Conservation (phyloP, 345 rosid species). For the Heritiera littoralis region DNA sequence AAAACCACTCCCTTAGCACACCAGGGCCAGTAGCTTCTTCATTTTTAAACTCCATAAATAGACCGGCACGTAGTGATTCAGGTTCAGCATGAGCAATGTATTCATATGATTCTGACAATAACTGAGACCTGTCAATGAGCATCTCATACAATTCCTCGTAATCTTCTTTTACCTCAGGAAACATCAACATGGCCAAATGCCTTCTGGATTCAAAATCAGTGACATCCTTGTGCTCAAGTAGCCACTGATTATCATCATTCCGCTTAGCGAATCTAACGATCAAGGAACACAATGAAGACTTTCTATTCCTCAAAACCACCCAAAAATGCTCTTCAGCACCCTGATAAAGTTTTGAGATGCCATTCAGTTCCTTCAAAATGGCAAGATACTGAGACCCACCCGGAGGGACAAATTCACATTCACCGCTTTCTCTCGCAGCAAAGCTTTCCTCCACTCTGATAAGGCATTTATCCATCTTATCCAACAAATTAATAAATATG, state of each 20-base stretch:
- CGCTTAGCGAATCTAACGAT: slow-evolving; percentile 62
- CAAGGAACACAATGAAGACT: slow-evolving; percentile 49
- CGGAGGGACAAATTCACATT: slow-evolving; percentile 37
- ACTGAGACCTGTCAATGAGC: slow-evolving; percentile 87
- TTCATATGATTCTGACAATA: slow-evolving; percentile 83
- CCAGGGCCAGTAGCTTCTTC: slow-evolving; percentile 99
- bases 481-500: slow-evolving; percentile 45
- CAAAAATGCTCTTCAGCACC: slow-evolving; percentile 56
- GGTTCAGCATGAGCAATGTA: slow-evolving; percentile 63
- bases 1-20: slow-evolving; percentile 87
- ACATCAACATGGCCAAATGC: slow-evolving; percentile 83
- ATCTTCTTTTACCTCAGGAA: slow-evolving; percentile 85
- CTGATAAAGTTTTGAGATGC: slow-evolving; percentile 54
- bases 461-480: slow-evolving; percentile 58
- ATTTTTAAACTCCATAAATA: slow-evolving; percentile 88
- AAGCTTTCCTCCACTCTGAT: slow-evolving; percentile 40
- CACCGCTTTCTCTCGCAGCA: slow-evolving; percentile 36
- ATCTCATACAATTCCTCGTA: slow-evolving; percentile 87
- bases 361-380: slow-evolving; percentile 68
- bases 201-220: slow-evolving; percentile 80
- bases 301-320: slow-evolving; percentile 44
- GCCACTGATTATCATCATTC: slow-evolving; percentile 76
- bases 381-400: slow-evolving; percentile 67
- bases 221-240: slow-evolving; percentile 73
- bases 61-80: slow-evolving; percentile 64